phyloP scores from a whole-genome alignment of 2,329 filamentous ascomycete genomes.

The Trichophyton benhamiae region DNA sequence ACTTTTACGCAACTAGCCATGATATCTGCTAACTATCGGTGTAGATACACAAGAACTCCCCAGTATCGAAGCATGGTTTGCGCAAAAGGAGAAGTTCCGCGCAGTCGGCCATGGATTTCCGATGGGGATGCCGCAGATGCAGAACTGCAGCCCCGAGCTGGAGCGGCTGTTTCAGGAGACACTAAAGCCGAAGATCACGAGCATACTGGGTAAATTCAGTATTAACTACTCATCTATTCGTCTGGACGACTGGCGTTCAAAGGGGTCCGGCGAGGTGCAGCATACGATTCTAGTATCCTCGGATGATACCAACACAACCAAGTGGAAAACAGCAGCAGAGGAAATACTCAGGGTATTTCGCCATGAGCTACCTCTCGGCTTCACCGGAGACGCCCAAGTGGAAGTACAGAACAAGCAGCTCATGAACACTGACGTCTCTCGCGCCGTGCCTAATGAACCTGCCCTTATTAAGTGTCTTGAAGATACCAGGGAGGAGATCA shows the following conservation, averaged over 20 bases:
- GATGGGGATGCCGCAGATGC: background rate
- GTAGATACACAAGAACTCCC: background rate
- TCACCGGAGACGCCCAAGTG: background rate
- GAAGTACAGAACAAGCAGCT: background rate
- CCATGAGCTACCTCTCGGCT: background rate
- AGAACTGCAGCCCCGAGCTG: background rate
- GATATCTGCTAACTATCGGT: background rate
- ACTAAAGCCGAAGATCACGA: background rate
- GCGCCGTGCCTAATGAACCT: background rate
- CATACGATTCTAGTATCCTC: background rate
- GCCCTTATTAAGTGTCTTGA: background rate
- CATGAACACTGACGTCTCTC: background rate
- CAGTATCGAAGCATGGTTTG: background rate
- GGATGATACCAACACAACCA: background rate
- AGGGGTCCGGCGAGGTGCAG: background rate
- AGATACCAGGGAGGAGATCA: background rate
- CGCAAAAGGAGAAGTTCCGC: background rate
- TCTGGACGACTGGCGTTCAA: background rate
- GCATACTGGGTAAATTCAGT: background rate
- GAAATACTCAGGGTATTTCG: background rate
- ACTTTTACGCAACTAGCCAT: background rate
- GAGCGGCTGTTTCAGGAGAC: background rate
- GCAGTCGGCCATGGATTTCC: background rate
- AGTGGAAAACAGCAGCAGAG: background rate
- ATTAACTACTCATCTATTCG: background rate